phyloP scores from a whole-genome alignment of 2,329 filamentous ascomycete genomes.

The Ascochyta rabiei region DNA sequence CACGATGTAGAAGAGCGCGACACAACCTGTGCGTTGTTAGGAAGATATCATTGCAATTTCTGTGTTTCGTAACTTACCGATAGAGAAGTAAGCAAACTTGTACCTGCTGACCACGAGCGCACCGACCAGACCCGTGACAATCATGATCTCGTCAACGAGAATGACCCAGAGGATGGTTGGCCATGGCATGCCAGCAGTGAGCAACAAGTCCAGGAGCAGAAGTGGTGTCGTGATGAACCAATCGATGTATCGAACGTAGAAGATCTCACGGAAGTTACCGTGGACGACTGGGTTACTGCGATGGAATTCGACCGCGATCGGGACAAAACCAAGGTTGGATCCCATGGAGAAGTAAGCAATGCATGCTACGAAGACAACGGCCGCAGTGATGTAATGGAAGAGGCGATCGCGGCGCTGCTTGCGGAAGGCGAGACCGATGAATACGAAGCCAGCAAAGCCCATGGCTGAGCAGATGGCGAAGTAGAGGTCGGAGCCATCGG shows the following conservation, averaged over 20 bases:
- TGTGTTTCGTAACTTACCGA: slow-evolving; percentile 44
- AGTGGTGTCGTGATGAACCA: slow-evolving; percentile 70
- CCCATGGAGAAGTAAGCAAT: slow-evolving; percentile 72
- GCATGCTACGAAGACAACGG: slow-evolving; percentile 63
- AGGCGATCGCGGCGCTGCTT: slow-evolving; percentile 63
- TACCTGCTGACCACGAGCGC: slow-evolving; percentile 67
- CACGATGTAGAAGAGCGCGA: slow-evolving; percentile 63
- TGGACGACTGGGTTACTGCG: slow-evolving; percentile 52
- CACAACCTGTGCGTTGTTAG: slow-evolving; percentile 35
- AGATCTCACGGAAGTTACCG: slow-evolving; percentile 66
- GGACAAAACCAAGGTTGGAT: slow-evolving; percentile 68
- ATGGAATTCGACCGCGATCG: slow-evolving; percentile 66
- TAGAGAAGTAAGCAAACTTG: slow-evolving; percentile 72
- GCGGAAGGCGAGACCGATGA: slow-evolving; percentile 59
- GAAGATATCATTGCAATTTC: background rate
- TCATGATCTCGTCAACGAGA: slow-evolving; percentile 69
- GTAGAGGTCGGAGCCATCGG: slow-evolving; percentile 66
- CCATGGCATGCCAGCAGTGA: slow-evolving; percentile 69
- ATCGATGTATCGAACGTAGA: slow-evolving; percentile 70
- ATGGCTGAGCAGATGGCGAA: slow-evolving; percentile 67
- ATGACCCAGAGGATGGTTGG: slow-evolving; percentile 68
- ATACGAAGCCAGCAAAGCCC: slow-evolving; percentile 59
- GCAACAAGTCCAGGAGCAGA: slow-evolving; percentile 65
- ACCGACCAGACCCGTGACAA: slow-evolving; percentile 70
- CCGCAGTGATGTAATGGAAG: slow-evolving; percentile 69